These are phyloP conservation scores for Blastomyces percursus DNA, from an alignment of 2,329 filamentous ascomycete genomes.

Conservation along the genomic window DNA sequence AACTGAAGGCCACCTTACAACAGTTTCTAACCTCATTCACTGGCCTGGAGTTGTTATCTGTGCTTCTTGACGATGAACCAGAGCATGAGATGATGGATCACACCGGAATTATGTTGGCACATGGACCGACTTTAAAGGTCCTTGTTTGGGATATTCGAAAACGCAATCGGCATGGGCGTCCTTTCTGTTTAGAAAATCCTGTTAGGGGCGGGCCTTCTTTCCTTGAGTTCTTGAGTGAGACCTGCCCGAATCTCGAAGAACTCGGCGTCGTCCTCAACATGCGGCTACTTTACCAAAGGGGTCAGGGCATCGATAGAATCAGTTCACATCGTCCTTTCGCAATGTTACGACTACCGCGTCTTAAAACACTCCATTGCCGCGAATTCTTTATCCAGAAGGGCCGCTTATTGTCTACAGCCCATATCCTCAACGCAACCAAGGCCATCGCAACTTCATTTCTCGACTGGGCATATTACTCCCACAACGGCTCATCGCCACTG, in stretches of 20 bases:
- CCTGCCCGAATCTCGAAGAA: constrained; percentile 4
- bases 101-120: not conserved
- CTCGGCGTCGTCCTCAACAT: constrained; percentile 3
- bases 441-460: not conserved
- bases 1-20: not conserved
- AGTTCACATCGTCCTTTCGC: not conserved
- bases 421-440: not conserved
- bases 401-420: not conserved
- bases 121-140: constrained; percentile 1
- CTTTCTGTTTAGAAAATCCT: not conserved
- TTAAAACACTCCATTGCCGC: constrained; percentile 5
- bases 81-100: not conserved
- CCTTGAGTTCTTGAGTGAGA: not conserved
- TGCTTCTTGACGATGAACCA: not conserved
- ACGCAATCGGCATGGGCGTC: not conserved
- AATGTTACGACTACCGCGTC: not conserved
- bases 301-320: not conserved
- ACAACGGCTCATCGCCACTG: not conserved
- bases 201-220: not conserved
- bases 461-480: not conserved
- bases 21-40: constrained; percentile 2
- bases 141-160: constrained; percentile 4
- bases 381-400: not conserved
- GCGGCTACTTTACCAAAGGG: not conserved
- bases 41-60: constrained; percentile 2